Conservation (phyloP, 768 basidiomycete species). For the Hysterangium stoloniferum region DNA sequence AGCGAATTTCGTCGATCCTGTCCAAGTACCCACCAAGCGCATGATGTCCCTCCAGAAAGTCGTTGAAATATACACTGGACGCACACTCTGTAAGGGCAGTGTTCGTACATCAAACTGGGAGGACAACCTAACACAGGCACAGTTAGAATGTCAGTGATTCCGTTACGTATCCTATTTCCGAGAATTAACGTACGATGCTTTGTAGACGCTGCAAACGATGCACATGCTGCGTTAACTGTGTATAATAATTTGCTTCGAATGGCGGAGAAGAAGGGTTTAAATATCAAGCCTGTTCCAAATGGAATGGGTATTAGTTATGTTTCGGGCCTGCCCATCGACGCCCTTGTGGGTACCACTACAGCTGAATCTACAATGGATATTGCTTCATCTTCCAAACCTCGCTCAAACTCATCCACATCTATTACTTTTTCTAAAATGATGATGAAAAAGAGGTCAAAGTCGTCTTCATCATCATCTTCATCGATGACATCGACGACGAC, state of each 20-base stretch:
- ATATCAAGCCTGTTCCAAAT: not conserved
- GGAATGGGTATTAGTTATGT: slow-evolving; percentile 1
- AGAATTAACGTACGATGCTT: not conserved
- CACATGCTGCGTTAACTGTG: slow-evolving; percentile 38
- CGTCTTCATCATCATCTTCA: slow-evolving; percentile 6
- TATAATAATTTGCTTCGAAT: slow-evolving; percentile 31
- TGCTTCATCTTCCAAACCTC: not conserved
- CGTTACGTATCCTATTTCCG: not conserved
- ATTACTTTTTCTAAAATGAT: too few species aligned
- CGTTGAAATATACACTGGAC: slow-evolving; percentile 34
- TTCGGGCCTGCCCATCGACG: slow-evolving; percentile 12
- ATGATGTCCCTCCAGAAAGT: slow-evolving; percentile 38
- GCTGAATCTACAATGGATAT: slow-evolving; percentile 16
- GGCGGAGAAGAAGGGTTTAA: slow-evolving; percentile 19
- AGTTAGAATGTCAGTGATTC: slow-evolving; percentile 30
- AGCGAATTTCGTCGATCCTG: slow-evolving; percentile 32
- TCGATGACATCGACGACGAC: not conserved
- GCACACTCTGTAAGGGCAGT: slow-evolving; percentile 34
- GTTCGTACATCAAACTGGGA: slow-evolving; percentile 46
- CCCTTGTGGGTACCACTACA: slow-evolving; percentile 21
- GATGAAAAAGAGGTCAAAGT: too few species aligned
- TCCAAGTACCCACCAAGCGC: slow-evolving; percentile 25
- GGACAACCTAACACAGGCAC: slow-evolving; percentile 25
- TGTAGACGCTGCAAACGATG: slow-evolving; percentile 46
- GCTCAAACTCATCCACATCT: not conserved